Evolutionary conservation across 441 rosid genomes (phyloP).

Genomic region (Omphalea diandra): DNA sequence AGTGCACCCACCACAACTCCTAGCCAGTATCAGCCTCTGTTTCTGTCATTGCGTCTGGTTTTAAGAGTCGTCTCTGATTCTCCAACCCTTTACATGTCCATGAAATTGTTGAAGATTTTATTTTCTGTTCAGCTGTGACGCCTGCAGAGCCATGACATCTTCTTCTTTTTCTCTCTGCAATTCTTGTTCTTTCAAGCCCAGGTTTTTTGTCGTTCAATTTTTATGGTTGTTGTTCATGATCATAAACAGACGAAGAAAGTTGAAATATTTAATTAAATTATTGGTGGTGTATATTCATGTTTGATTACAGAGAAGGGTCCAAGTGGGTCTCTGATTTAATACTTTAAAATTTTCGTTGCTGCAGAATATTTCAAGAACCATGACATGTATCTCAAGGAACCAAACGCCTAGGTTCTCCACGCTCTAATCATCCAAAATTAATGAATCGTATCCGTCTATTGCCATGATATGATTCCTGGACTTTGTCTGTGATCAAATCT

Average conservation of each 20-base stretch:
- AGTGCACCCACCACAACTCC: too few species aligned
- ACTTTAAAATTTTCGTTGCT: not conserved
- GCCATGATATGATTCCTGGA: conserved; percentile 11
- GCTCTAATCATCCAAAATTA: conserved; percentile 7
- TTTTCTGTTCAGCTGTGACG: too few species aligned
- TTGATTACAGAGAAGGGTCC: not conserved
- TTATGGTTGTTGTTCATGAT: not conserved
- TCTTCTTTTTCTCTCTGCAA: not conserved
- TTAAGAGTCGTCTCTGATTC: not conserved
- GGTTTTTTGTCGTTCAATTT: too few species aligned
- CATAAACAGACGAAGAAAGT: not conserved
- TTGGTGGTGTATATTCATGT: not conserved
- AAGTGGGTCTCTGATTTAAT: conserved; percentile 10
- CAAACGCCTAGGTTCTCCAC: conserved; percentile 18
- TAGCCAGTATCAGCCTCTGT: not conserved
- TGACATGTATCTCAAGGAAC: conserved; percentile 17
- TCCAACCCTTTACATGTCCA: not conserved
- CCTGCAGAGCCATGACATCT: not conserved
- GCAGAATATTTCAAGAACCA: conserved; percentile 23
- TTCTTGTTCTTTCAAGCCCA: not conserved
- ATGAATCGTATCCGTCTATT: not conserved
- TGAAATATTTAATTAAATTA: not conserved
- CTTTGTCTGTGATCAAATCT: conserved; percentile 10
- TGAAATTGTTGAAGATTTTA: not conserved
- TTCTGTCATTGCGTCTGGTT: not conserved